Evolutionary conservation across 495 filamentous ascomycete species (phyloP), one percentile per base, ranked within the genome.

Genomic region (Podospora fimiseda): DNA sequence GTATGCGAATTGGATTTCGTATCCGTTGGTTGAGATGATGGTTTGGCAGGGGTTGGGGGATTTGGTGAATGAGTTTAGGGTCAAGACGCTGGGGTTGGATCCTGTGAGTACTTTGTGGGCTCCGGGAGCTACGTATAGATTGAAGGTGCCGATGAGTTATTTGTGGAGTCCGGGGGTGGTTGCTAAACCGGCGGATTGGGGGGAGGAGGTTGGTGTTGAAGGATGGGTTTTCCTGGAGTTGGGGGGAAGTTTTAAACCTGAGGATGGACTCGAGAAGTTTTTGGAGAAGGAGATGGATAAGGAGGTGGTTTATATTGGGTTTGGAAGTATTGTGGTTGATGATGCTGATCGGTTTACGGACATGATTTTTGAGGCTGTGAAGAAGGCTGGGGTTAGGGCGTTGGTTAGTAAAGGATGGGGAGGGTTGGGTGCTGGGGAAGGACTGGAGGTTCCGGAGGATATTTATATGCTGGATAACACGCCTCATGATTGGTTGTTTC

Each of bases 121-220:
- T 1, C 86, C 88, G 6, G 80, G 76, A 39, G 72, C 89, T 37
- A 60, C 83, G 1, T 77, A 78, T 54, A 74, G 79, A 8, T 70
- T 90, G 8, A 74, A 76, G 22, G 75, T 93, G n/a, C 88, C 88
- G 9, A 83, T 82, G 58, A 89, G 86, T 1, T 91, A 90, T 58
- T 83, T 87, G 53, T 90, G 87, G 87, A 84, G 86, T 22, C 88
- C 89, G 0, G 81, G 84, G 4, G 68, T 94, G n/a, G 83, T 94
- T 13, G 80, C 87, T 0, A 91, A 90, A 57, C 88, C 88, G 7
- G 68, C 68, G 22, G 88, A 92, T 59, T 92, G 88, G 88, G 79
- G 77, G 2, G 66, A 76, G 7, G 77, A 92, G 58, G 81, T 91
- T 19, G 78, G 82, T 39, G 74, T 91, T 0, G 81, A 80, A 21